Evolutionary conservation across 202 grass and related monocot genomes (phyloP).

Genomic region (Brachypodium distachyon): DNA sequence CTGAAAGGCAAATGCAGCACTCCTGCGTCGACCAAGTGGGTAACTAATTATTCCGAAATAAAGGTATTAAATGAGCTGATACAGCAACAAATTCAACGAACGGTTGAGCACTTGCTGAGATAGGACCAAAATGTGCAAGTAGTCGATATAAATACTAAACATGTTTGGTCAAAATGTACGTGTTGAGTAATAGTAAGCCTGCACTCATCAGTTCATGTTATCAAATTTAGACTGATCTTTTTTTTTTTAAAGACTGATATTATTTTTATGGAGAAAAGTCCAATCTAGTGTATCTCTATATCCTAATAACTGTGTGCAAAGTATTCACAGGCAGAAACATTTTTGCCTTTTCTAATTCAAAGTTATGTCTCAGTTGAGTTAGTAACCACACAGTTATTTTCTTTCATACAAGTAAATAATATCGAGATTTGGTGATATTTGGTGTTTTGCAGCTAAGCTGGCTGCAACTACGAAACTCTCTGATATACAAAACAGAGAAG

Average conservation of each 20-base stretch:
- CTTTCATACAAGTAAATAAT: no score
- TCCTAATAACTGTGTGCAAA: no score
- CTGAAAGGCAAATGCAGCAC: conserved; percentile 67
- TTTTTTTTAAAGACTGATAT: no score
- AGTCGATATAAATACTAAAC: not conserved
- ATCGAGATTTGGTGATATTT: no score
- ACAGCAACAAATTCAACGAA: no score
- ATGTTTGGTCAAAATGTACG: not conserved
- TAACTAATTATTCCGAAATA: not conserved
- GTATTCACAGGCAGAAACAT: no score
- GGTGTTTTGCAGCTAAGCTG: not conserved
- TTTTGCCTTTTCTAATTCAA: no score
- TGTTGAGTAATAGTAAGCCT: not conserved
- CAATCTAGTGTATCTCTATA: no score
- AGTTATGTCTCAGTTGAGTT: no score
- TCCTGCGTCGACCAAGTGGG: conserved; percentile 32
- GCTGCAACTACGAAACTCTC: not conserved
- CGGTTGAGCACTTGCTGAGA: not conserved
- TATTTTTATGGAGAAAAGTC: no score
- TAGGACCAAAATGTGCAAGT: not conserved
- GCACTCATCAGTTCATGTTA: not conserved
- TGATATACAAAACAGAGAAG: no score
- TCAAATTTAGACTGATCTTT: not conserved
- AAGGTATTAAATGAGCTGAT: not conserved
- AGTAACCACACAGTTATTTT: no score